These are phyloP conservation scores for Tirmania nivea DNA, from an alignment of 495 filamentous ascomycete species.

Conservation along the genomic window DNA sequence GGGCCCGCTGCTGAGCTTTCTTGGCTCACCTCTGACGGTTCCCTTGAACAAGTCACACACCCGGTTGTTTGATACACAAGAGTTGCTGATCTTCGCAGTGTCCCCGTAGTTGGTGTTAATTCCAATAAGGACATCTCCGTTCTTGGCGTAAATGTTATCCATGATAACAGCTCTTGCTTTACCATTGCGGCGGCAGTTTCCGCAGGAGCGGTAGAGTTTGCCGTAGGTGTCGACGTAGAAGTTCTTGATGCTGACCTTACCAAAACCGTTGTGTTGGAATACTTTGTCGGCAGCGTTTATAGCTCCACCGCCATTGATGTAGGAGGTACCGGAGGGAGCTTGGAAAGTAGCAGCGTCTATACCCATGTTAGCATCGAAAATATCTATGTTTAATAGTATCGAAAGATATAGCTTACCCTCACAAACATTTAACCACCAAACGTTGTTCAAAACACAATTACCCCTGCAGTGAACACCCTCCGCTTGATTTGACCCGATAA, in stretches of 20 bases:
- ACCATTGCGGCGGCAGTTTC: constrained; percentile 25
- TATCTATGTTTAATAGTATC: neutral
- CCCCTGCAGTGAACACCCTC: constrained; percentile 28
- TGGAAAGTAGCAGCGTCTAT: constrained; percentile 22
- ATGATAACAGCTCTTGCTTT: constrained; percentile 19
- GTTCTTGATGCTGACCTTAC: constrained; percentile 24
- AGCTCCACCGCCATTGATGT: constrained; percentile 28
- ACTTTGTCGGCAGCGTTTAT: constrained; percentile 27
- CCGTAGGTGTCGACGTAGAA: constrained; percentile 27
- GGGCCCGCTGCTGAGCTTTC: constrained; percentile 14
- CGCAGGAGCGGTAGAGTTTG: constrained; percentile 30
- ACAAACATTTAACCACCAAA: constrained; percentile 24
- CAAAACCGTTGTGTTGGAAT: constrained; percentile 28
- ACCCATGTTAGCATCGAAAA: neutral
- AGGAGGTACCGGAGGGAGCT: constrained; percentile 22
- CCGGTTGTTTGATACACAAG: constrained; percentile 3
- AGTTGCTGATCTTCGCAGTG: constrained; percentile 18
- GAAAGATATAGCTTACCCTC: constrained; percentile 10
- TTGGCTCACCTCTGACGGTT: constrained; percentile 15
- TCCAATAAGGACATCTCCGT: constrained; percentile 8
- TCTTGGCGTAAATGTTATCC: constrained; percentile 13
- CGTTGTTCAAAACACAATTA: constrained; percentile 24
- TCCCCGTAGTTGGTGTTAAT: constrained; percentile 20
- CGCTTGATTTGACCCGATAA: constrained; percentile 26
- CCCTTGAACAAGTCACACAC: constrained; percentile 11